These are phyloP conservation scores for Aphanomyces euteiches DNA, from an alignment of 352 stramenopile genomes.

Conservation along the genomic window DNA sequence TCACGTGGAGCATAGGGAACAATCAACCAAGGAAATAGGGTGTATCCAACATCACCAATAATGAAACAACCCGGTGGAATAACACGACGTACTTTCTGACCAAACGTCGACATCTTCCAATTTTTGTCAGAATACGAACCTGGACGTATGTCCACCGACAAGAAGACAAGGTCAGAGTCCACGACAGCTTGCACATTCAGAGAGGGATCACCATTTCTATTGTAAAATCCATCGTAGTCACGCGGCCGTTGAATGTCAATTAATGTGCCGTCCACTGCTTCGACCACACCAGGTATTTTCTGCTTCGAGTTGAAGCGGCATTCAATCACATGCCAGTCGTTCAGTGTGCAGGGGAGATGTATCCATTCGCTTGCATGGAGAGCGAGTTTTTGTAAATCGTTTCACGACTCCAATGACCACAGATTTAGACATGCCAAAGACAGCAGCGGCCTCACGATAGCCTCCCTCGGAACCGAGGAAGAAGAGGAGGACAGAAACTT, in stretches of 20 bases:
- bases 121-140: neutral
- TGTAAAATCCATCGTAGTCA: conserved; percentile 26
- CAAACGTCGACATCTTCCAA: neutral
- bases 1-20: neutral
- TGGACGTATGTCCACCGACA: neutral
- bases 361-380: neutral
- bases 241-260: conserved; percentile 16
- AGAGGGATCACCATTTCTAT: conserved; percentile 14
- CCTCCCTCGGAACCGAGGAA: neutral
- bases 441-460: neutral
- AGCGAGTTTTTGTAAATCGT: neutral
- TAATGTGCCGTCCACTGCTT: conserved; percentile 22
- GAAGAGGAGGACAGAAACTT: neutral
- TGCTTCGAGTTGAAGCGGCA: neutral
- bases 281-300: conserved; percentile 8
- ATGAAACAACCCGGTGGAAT: neutral
- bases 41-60: neutral
- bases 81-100: neutral
- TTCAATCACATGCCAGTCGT: neutral
- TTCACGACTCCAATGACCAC: neutral
- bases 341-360: neutral
- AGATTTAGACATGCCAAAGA: conserved; percentile 3
- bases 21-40: neutral
- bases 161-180: neutral
- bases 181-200: conserved; percentile 29